Evolutionary conservation across 2,329 filamentous ascomycete genomes (phyloP), one percentile per base, ranked within the genome.

Genomic region (Gaeumannomyces sp.): DNA sequence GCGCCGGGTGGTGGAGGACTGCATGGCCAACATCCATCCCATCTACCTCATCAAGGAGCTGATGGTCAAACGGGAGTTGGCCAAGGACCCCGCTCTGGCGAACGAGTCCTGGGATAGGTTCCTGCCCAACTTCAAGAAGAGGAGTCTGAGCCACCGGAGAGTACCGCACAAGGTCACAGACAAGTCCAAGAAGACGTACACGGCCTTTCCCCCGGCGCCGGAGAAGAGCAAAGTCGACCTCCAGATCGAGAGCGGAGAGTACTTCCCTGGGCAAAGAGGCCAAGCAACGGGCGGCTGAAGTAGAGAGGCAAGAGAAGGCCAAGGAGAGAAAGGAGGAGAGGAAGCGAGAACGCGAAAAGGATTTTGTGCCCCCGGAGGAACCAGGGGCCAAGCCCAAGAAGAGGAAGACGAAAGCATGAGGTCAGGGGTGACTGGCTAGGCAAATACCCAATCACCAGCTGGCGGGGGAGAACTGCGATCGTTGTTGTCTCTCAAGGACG

Each of bases 211-310:
- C 61, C 95, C 95, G 8, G 86, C 93, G 59, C 93, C 93, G 69
- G 94, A 99, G 83, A 97, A 97, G 91, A 97, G 93, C 86, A 99
- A 98, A 86, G 86, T 99, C 71, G 95, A 99, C 78, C 79, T 93
- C 77, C 94, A 99, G 84, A 97, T 99, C 80, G 95, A 99, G 82
- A 93, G 87, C 71, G 94, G 95, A 79, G 94, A 98, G 80, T 99
- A 96, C 80, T 98, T 98, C 77, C n/a, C 78, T 99, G 74, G 89
- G 89, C 73, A 97, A 97, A 82, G 88, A 93, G 73, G 93, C 92
- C 66, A 97, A 96, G 83, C 92, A 96, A 73, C 84, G 93, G 67
- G 90, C 89, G 64, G 87, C 83, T 60, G 88, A 90, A 77, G 89
- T 94, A 74, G 90, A 92, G 73, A 83, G 92, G 69, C 85, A 92